phyloP scores from a whole-genome alignment of 768 basidiomycete genomes.

The Kwoniella newhampshirensis region DNA sequence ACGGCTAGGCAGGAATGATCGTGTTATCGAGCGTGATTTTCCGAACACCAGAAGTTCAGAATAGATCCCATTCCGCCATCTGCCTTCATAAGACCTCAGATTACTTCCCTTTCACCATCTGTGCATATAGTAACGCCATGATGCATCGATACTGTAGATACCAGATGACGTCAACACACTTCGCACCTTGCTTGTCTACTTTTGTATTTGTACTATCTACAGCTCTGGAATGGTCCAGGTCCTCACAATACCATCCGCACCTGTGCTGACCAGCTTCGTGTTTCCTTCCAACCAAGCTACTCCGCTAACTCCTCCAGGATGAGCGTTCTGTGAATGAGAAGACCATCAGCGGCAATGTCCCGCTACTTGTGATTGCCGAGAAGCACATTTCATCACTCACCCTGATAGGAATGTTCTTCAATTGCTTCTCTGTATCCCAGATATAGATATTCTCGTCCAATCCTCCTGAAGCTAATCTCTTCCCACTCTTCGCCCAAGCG shows the following conservation, averaged over 20 bases:
- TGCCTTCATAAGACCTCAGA: no score
- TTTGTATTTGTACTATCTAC: not conserved
- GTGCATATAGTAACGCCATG: no score
- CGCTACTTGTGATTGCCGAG: not conserved
- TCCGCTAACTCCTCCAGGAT: slow-evolving; percentile 76
- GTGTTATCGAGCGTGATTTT: no score
- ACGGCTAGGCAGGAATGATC: no score
- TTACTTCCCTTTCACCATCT: no score
- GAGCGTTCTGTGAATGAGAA: slow-evolving; percentile 63
- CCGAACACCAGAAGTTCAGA: no score
- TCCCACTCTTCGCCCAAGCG: slow-evolving; percentile 70
- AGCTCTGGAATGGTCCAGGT: slow-evolving; percentile 44
- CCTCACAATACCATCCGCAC: slow-evolving; percentile 78
- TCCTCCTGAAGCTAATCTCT: slow-evolving; percentile 79
- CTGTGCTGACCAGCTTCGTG: slow-evolving; percentile 64
- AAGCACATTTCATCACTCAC: slow-evolving; percentile 25
- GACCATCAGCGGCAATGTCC: slow-evolving; percentile 1
- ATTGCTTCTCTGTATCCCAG: slow-evolving; percentile 68
- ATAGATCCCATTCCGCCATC: no score
- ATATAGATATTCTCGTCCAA: slow-evolving; percentile 91
- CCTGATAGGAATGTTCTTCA: slow-evolving; percentile 74
- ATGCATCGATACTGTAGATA: no score
- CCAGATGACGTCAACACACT: no score
- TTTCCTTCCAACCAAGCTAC: slow-evolving; percentile 73
- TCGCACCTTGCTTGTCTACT: not conserved